A percentile compares a stretch with the other conserved stretches of the same genome.
Evolutionary conservation across 495 filamentous ascomycete genomes (phyloP).

Genomic region (Bryoglossum gracile): DNA sequence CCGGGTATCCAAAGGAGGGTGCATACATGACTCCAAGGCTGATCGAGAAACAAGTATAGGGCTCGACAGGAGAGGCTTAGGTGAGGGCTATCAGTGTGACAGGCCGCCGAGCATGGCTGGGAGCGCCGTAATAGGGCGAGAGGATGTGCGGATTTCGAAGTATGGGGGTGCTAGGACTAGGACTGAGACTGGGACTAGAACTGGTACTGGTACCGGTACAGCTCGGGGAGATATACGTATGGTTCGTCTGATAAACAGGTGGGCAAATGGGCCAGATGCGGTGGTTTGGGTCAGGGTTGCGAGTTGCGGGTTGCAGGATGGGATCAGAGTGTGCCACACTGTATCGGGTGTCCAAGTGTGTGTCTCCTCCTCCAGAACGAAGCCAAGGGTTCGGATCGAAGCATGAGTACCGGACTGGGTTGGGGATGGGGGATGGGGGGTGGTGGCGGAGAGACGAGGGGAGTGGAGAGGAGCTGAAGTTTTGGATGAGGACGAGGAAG

Average conservation of each 20-base stretch:
- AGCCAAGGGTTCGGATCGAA: constrained; percentile 2
- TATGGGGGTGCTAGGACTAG: background rate
- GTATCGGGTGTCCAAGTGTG: no score
- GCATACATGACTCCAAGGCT: constrained; percentile 17
- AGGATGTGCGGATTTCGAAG: no score
- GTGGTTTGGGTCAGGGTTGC: background rate
- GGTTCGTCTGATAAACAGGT: no score
- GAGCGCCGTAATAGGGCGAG: background rate
- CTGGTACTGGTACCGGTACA: background rate
- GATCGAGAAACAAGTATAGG: background rate
- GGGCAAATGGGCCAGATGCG: no score
- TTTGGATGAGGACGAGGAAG: background rate
- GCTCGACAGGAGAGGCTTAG: background rate
- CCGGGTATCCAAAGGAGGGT: constrained; percentile 20
- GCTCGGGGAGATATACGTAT: no score
- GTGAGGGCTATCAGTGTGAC: constrained; percentile 1
- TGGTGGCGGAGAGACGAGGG: background rate
- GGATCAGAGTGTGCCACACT: background rate
- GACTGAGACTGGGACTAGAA: background rate
- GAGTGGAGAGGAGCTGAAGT: background rate
- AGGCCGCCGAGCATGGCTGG: background rate
- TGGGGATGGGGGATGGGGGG: background rate
- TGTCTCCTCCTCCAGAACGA: no score
- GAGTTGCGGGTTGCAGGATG: background rate
- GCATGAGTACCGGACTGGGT: background rate